Base-by-base conservation (phyloP, 2,329 filamentous ascomycete species). In the Botrytis elliptica region DNA sequence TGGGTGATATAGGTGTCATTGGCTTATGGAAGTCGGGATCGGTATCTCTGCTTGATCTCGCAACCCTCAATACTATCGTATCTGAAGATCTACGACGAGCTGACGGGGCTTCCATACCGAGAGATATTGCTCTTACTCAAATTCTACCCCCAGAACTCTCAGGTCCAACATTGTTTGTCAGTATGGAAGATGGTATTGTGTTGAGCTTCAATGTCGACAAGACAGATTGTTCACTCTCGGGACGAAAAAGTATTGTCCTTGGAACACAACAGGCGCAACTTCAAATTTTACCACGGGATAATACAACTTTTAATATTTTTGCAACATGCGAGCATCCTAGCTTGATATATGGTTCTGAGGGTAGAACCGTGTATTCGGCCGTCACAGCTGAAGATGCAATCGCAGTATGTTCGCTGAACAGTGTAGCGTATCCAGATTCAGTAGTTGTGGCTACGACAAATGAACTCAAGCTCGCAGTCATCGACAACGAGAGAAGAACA, bases 311-410 rank as follows among this genome's bases (percentile, higher is more conserved):
- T 80, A 97, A 93, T 78, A 91, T 99, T 0, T 97, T 99, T 81
- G 94, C 94, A 0, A 97, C 94, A 0, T 97, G 94, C 73, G 96
- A 99, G 79, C 94, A 98, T 80, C 93, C 96, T 0, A 98, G 93
- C 76, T 84, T 99, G 72, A 97, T 99, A 67, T 98, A 99, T 80
- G 93, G 92, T 14, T 90, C 91, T 0, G 94, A 98, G 80, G 93
- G 93, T 0, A 89, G 95, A 36, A 92, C 98, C 59, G 90, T 97
- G 0, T 99, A 97, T 83, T 97, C 95, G 7, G 95, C 96, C 2
- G 93, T 98, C 1, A 97, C 95, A 20, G 94, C 95, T 4, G 93
- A 97, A 75, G 91, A 94, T 76, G 93, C 94, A 1, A 91, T 91
- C 1, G 91, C 89, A 66, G 91, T 98, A 9, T 96, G 93, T 75